Evolutionary conservation across 1,139 yeast species (phyloP), one percentile per base, ranked within the genome.

Genomic region (Magnusiomyces clavatus): DNA sequence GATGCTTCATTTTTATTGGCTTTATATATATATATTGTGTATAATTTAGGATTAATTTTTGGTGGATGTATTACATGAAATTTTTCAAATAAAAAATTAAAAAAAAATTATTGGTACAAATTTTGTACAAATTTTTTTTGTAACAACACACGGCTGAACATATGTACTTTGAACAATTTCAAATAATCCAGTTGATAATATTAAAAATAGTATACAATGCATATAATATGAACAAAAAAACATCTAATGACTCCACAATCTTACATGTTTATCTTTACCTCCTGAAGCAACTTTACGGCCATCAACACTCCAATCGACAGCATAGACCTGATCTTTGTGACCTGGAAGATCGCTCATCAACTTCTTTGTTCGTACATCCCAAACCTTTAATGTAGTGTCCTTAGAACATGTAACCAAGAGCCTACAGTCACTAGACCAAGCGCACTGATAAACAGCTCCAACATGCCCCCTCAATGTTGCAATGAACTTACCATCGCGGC

Each of bases 231-330:
- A n/a, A n/a, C n/a, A n/a, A n/a, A n/a, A 24, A 5, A 37, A 37
- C 6, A 37, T 43, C 43, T 71, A 86, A 67, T 87, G 95, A 38
- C 90, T 81, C 97, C 98, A 92, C 55, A 92, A 72, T 63, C 97
- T 77, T 34, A 92, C 89, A 78, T 85, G 85, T 68, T 89, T 92
- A 66, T 92, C 99, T 65, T 89, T 90, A 50, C 99, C 97, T 36
- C 97, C 98, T 64, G 96, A 86, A 36, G 94, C 95, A 10, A 92
- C 97, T 59, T 83, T 76, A 58, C 80, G 80, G 46, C 98, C 99
- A 66, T 92, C 99, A 53, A 85, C 81, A 72, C 96, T 86, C 99
- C 99, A 92, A 65, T 92, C 99, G 2, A 94, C 97, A 0, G 97
- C 95, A 66, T 81, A 92, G 0, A 92, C 97, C 68, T 92, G 98